Percentiles rank a stretch among this genome's conserved stretches.
Evolutionary conservation across 2,329 filamentous ascomycete species (phyloP).

Genomic region (Boeremia exigua): DNA sequence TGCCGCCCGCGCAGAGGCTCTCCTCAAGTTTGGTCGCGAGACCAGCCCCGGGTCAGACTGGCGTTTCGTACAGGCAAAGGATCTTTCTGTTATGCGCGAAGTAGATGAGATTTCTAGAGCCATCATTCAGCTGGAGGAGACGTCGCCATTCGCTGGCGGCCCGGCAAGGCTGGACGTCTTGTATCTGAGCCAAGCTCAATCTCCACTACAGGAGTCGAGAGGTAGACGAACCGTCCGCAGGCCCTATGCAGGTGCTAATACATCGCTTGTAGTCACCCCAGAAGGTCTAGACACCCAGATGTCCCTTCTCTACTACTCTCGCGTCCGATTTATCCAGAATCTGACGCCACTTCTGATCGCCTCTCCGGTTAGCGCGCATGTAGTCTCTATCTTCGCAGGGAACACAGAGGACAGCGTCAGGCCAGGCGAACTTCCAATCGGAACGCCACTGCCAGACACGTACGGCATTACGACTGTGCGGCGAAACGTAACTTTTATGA

Average conservation of each 20-base stretch:
- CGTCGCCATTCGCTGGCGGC: constrained; percentile 24
- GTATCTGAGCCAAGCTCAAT: constrained; percentile 39
- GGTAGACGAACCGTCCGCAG: constrained; percentile 55
- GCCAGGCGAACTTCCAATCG: constrained; percentile 36
- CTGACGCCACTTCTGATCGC: constrained; percentile 45
- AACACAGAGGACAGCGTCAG: constrained; percentile 34
- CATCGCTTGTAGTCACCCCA: constrained; percentile 46
- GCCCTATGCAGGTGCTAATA: not conserved
- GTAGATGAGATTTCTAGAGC: constrained; percentile 43
- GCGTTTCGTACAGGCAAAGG: constrained; percentile 40
- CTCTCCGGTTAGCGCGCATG: constrained; percentile 26
- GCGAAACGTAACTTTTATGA: constrained; percentile 41
- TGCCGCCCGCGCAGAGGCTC: constrained; percentile 31
- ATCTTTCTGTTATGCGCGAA: constrained; percentile 43
- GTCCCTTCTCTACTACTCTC: constrained; percentile 45
- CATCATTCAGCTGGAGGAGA: constrained; percentile 35
- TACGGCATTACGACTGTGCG: constrained; percentile 40
- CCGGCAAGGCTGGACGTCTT: constrained; percentile 43
- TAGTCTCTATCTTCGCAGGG: constrained; percentile 47
- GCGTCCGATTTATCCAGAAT: constrained; percentile 48
- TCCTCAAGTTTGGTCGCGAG: constrained; percentile 36
- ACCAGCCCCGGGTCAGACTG: constrained; percentile 41
- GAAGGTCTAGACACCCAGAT: constrained; percentile 48
- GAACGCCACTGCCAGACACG: constrained; percentile 21
- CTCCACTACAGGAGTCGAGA: constrained; percentile 49